Evolutionary conservation across 192 early-diverging fungal species (phyloP), one percentile per base, ranked within the genome.

Genomic region (Haplosporangium gracile): DNA sequence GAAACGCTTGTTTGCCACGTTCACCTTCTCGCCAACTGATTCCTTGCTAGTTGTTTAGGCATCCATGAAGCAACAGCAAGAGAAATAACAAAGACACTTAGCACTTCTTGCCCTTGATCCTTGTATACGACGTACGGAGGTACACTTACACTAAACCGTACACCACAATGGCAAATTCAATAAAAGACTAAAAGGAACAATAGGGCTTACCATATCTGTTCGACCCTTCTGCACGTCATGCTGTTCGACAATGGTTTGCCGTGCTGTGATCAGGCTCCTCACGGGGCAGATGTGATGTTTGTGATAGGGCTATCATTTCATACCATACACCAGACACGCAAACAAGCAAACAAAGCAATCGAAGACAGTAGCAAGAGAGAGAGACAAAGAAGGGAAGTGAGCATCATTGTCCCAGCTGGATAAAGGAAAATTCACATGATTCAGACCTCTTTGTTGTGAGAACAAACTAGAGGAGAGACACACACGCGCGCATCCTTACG

Each of bases 201-300:
- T 60, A 5, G 20, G 39, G n/a, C 76, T 74, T 73, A 53, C 82
- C 75, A 77, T 77, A 74, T 83, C 82, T 34, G 72, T 55, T 26
- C 51, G 60, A 15, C 74, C 71, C 45, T 60, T 45, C 9, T 24
- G 10, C 20, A 83, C 82, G 57, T 77, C 82, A 26, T 83, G 72
- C 47, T 78, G 76, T 24, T 83, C 82, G 10, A 83, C 82, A 53
- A 83, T 57, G 16, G 75, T 83, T 36, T 83, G 82, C 34, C 82
- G 55, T 29, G 82, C 24, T 18, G 45, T 39, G 40, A 78, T 65
- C 32, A 83, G 40, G 32, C 38, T 60, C 42, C n/a, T 13, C 55
- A 77, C 47, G 16, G 76, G 82, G n/a, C 57, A 78, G 47, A 72
- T 60, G 39, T 77, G 36, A 10, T 42, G 49, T 43, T 82, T 76